Evolutionary conservation across 148 eudicot genomes (phyloP).

Genomic region (Rhododendron griersonianum): DNA sequence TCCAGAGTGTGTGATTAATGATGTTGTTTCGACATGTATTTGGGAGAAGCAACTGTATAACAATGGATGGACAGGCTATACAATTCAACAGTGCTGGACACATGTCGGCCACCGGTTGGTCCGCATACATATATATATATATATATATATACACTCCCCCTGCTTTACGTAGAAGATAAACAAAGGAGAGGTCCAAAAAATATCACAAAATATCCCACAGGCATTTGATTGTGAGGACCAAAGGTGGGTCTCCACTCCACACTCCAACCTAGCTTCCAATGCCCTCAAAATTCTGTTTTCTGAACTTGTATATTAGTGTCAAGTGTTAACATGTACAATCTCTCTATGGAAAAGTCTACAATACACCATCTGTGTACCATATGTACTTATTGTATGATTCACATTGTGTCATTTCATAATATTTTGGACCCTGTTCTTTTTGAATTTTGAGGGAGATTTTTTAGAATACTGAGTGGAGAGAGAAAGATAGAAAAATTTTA

Average conservation of each 20-base stretch:
- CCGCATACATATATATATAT: not conserved
- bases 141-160: not conserved
- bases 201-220: not conserved
- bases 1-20: not conserved
- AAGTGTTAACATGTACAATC: too few relatives aligned
- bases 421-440: too few relatives aligned
- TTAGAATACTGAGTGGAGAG: too few relatives aligned
- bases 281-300: not conserved
- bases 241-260: slow-evolving; percentile 1
- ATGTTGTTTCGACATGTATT: slow-evolving; percentile 25
- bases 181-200: not conserved
- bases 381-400: too few relatives aligned
- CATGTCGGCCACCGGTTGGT: slow-evolving; percentile 5
- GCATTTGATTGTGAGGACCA: not conserved
- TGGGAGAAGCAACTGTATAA: slow-evolving; percentile 17
- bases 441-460: too few relatives aligned
- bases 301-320: too few relatives aligned
- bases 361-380: too few relatives aligned
- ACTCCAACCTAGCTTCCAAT: not conserved
- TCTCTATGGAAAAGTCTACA: too few relatives aligned
- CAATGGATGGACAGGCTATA: slow-evolving; percentile 2
- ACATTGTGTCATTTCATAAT: too few relatives aligned
- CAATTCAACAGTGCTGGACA: not conserved
- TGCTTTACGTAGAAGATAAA: slow-evolving; percentile 28
- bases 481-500: too few relatives aligned